A percentile compares a stretch with the other conserved stretches of the same genome.
These are phyloP conservation scores for Leccinellum rugosiceps DNA, from an alignment of 768 basidiomycete genomes.

Conservation along the genomic window DNA sequence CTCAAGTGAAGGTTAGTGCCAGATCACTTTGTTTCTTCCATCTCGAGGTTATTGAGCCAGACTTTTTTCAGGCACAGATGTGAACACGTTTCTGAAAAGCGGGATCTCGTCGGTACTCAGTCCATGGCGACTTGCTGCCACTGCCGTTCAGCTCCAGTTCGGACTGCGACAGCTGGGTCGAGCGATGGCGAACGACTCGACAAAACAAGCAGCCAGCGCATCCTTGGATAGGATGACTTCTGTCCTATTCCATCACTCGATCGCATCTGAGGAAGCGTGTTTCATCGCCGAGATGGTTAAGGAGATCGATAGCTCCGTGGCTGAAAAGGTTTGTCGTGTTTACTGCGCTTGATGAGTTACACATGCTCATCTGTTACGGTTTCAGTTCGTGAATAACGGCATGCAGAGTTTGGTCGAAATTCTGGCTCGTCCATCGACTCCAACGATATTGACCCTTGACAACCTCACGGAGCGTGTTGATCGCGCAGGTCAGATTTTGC, in stretches of 20 bases:
- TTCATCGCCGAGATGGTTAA: constrained; percentile 81
- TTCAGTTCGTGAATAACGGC: constrained; percentile 73
- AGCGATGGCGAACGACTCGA: constrained; percentile 54
- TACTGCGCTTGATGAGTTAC: neutral
- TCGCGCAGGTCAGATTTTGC: constrained; percentile 64
- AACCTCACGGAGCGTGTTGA: constrained; percentile 41
- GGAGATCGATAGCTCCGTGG: constrained; percentile 63
- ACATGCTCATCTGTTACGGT: neutral
- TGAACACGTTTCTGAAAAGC: constrained; percentile 52
- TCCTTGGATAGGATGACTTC: constrained; percentile 65
- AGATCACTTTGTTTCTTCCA: neutral
- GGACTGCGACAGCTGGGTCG: constrained; percentile 71
- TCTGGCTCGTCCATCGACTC: constrained; percentile 35
- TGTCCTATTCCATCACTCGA: constrained; percentile 67
- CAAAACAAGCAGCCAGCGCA: constrained; percentile 50
- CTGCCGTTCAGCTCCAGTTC: constrained; percentile 75
- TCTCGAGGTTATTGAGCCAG: neutral
- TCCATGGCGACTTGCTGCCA: constrained; percentile 82
- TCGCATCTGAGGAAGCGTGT: constrained; percentile 76
- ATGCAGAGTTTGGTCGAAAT: constrained; percentile 61
- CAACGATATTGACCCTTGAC: constrained; percentile 18
- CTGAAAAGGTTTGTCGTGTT: constrained; percentile 51
- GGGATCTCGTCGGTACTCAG: constrained; percentile 66
- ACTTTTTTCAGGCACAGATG: constrained; percentile 34
- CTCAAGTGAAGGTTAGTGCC: constrained; percentile 48